Evolutionary conservation across 805 yeast genomes (phyloP), one percentile per base, ranked within the genome.

Genomic region (Blastobotrys muscicola): DNA sequence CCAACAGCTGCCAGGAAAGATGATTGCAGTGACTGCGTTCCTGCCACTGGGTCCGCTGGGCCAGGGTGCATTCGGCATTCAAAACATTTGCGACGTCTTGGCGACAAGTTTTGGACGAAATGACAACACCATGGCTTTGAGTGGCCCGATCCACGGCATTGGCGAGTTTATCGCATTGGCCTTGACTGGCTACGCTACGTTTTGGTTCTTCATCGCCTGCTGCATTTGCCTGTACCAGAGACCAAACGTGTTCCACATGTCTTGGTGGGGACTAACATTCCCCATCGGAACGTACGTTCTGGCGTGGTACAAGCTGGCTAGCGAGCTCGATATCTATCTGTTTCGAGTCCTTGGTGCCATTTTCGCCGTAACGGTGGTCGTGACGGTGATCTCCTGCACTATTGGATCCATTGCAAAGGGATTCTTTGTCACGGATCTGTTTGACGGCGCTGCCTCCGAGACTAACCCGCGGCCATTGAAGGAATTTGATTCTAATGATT

Each of bases 231-330:
- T 61, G 1, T 51, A 54, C 14, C 54, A 57, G 30, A 71, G 70
- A 0, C 55, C 60, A 3, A 60, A 59, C 13, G 43, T 50, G 29
- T 79, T 76, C 64, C 65, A 68, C 26, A 68, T 69, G 49, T 71
- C 75, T 1, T 77, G 78, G 76, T 84, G 95, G 95, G 78, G 87
- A 12, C 74, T 83, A 68, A 83, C 95, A 50, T 87, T 87, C 79
- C 96, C 95, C 3, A 55, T 86, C 53, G 96, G 95, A 2, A 85
- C 94, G 0, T 78, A 84, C 80, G 68, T 81, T 0, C 58, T 82
- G 10, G 76, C 85, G 2, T 71, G 76, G 45, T 60, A 67, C 8
- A 72, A 76, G 51, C 56, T 86, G 13, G 79, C 68, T 35, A 53
- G 48, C 3, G 57, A 71, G 2, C 74, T 73, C 39, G 72, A 72